phyloP scores from a whole-genome alignment of 2,329 filamentous ascomycete genomes.

The Zasmidium angulare region DNA sequence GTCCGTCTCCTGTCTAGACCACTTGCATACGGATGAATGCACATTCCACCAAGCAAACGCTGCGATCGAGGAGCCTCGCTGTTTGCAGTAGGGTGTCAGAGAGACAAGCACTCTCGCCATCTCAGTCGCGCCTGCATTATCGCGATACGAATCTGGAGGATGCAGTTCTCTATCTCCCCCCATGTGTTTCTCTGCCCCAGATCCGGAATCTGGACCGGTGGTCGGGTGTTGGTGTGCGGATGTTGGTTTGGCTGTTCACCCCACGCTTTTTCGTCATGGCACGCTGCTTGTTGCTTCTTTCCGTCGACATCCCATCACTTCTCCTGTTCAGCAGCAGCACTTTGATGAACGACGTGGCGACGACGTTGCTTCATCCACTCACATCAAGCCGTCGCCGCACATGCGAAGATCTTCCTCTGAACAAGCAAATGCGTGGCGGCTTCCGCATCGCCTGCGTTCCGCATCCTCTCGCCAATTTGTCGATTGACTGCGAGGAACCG shows the following conservation, averaged over 20 bases:
- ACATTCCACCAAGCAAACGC: slow-evolving; percentile 7
- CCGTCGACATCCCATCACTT: neutral
- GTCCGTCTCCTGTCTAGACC: neutral
- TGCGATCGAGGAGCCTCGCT: neutral
- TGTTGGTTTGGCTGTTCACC: neutral
- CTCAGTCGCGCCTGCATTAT: no score
- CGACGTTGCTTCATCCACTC: neutral
- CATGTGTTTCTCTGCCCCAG: neutral
- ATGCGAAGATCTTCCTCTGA: neutral
- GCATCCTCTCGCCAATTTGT: neutral
- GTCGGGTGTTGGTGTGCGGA: neutral
- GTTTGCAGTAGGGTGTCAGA: neutral
- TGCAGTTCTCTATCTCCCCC: neutral
- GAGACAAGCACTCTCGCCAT: no score
- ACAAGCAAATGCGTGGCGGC: neutral
- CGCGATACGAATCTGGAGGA: neutral
- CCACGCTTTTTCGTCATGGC: neutral
- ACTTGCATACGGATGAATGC: slow-evolving; percentile 5
- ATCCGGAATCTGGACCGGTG: neutral
- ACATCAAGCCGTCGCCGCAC: neutral
- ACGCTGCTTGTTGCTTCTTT: no score
- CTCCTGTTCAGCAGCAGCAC: neutral
- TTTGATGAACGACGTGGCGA: no score
- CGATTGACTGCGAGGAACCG: neutral
- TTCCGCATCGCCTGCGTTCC: neutral